phyloP scores from a whole-genome alignment of 225 moss, liverwort and hornwort species.

The Pleurozium schreberi region DNA sequence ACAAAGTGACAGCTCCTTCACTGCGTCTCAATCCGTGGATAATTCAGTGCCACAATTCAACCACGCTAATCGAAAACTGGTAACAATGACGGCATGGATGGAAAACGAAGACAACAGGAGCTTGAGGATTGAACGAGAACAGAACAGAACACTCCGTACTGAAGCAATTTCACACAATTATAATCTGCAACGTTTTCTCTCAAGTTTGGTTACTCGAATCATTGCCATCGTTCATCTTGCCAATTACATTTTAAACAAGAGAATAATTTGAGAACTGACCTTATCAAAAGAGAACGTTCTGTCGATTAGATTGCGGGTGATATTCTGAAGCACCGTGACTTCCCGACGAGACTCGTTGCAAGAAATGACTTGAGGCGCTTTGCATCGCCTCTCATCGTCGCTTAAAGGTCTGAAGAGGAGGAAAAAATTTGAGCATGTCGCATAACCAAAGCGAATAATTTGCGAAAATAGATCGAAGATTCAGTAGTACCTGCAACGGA shows the following conservation, averaged over 20 bases:
- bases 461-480: neutral
- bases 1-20: neutral
- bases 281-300: conserved; percentile 91
- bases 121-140: neutral
- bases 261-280: conserved; percentile 18
- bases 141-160: neutral
- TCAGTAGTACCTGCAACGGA: conserved; percentile 47
- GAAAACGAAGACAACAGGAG: neutral
- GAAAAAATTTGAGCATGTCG: neutral
- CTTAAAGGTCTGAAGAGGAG: conserved; percentile 48
- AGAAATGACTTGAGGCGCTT: conserved; percentile 73
- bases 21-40: neutral
- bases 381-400: conserved; percentile 70
- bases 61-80: neutral
- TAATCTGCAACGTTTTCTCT: neutral
- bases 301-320: conserved; percentile 78
- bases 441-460: neutral
- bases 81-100: neutral
- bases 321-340: conserved; percentile 72
- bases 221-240: neutral
- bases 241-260: neutral
- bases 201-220: neutral
- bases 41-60: neutral
- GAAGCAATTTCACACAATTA: neutral
- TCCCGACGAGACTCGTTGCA: conserved; percentile 86